Conservation (phyloP, 805 yeast species). For the Kodamaea kaohsiungensis region DNA sequence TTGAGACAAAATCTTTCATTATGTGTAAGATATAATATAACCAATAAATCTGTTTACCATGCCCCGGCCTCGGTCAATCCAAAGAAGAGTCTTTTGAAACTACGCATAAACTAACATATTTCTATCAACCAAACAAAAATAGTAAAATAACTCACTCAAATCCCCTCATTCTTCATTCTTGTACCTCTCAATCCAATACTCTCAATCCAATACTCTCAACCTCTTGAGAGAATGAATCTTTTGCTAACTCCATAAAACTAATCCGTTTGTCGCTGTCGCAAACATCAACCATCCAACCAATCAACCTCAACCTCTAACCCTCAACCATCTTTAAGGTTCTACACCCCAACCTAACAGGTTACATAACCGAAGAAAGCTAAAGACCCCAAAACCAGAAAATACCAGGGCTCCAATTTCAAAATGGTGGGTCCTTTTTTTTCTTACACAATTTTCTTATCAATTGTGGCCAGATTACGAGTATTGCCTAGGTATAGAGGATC, state of each 20-base stretch:
- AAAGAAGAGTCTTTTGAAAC: neutral
- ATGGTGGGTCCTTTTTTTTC: slow-evolving; percentile 1
- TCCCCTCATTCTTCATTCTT: too few relatives aligned
- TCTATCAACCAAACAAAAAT: neutral
- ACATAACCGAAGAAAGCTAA: neutral
- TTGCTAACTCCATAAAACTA: too few relatives aligned
- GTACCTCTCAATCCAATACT: too few relatives aligned
- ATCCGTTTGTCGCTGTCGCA: too few relatives aligned
- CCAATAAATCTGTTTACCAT: neutral
- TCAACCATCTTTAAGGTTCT: neutral
- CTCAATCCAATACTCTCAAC: too few relatives aligned
- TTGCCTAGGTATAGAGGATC: neutral
- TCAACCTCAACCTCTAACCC: neutral
- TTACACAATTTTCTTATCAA: neutral
- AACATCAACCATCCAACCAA: neutral
- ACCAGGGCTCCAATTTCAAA: neutral
- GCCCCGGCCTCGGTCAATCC: neutral
- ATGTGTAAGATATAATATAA: too few relatives aligned
- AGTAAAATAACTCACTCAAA: too few relatives aligned
- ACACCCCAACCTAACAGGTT: neutral
- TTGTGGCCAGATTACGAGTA: slow-evolving; percentile 1
- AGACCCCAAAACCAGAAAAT: neutral
- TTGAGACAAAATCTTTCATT: too few relatives aligned
- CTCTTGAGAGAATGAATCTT: too few relatives aligned
- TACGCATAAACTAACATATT: neutral